Conservation (phyloP, 306 rosid species). For the Cicer arietinum region DNA sequence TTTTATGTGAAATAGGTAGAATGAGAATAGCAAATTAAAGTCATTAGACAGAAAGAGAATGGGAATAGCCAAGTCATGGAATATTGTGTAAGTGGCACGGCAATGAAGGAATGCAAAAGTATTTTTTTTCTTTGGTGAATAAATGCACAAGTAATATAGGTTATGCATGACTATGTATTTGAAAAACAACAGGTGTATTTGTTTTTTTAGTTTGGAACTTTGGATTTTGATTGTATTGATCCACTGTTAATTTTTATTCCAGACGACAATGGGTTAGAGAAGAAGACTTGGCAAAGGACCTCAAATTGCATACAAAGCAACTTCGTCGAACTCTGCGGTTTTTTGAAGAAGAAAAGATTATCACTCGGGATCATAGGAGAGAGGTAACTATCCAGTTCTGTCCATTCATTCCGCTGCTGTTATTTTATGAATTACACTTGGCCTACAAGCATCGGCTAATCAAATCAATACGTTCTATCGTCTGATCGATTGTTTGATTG, state of each 20-base stretch:
- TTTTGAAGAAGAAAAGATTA: constrained; percentile 93
- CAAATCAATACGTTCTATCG: neutral
- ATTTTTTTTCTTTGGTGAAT: neutral
- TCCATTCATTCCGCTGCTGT: constrained; percentile 24
- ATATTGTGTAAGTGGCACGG: neutral
- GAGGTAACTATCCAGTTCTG: constrained; percentile 64
- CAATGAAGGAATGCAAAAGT: constrained; percentile 4
- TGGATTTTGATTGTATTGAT: constrained; percentile 24
- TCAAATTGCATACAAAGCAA: constrained; percentile 86
- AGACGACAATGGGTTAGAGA: constrained; percentile 98
- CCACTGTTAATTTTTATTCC: constrained; percentile 7
- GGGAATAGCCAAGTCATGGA: neutral
- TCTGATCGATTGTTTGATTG: constrained; percentile 13
- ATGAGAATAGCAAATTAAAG: neutral
- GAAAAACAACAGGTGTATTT: neutral
- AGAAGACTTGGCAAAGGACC: constrained; percentile 97
- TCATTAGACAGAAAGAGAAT: constrained; percentile 9
- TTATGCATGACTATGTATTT: constrained; percentile 16
- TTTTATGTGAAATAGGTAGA: constrained; percentile 17
- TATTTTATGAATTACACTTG: constrained; percentile 7
- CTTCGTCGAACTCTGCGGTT: constrained; percentile 83
- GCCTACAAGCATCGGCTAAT: constrained; percentile 14
- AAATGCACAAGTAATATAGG: constrained; percentile 1
- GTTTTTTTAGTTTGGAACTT: constrained; percentile 18
- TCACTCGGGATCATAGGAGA: constrained; percentile 87